Evolutionary conservation across 495 filamentous ascomycete species (phyloP).

Genomic region (Annulohypoxylon bovei): DNA sequence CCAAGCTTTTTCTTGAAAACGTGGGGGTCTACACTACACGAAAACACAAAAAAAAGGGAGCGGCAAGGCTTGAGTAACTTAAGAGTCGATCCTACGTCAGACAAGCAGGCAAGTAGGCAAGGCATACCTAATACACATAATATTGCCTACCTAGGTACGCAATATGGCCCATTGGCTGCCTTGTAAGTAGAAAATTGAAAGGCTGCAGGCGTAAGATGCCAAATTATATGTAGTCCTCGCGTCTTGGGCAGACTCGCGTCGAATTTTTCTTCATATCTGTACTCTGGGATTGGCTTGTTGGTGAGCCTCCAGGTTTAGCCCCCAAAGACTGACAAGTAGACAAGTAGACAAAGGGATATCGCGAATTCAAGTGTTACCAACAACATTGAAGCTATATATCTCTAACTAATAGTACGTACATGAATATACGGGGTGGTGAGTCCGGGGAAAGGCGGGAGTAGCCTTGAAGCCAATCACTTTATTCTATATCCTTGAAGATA

Average conservation of each 20-base stretch:
- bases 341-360: constrained; percentile 1
- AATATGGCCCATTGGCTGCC: constrained; percentile 5
- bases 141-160: background rate
- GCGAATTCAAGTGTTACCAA: background rate
- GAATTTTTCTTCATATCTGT: background rate
- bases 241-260: constrained; percentile 11
- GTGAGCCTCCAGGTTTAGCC: constrained; percentile 12
- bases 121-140: constrained; percentile 11
- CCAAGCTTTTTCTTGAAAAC: constrained; percentile 32
- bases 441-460: constrained; percentile 37
- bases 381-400: background rate
- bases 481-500: constrained; percentile 5
- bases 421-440: constrained; percentile 8
- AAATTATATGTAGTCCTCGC: background rate
- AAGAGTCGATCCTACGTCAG: constrained; percentile 17
- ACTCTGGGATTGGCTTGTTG: background rate
- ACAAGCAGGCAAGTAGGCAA: background rate
- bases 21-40: constrained; percentile 35
- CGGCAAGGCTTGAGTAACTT: constrained; percentile 10
- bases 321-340: background rate
- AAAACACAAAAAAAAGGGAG: background rate
- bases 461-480: constrained; percentile 8
- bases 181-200: constrained; percentile 8
- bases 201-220: background rate
- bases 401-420: background rate